Conservation (phyloP, 345 rosid genomes). For the Cochlearia excelsa region DNA sequence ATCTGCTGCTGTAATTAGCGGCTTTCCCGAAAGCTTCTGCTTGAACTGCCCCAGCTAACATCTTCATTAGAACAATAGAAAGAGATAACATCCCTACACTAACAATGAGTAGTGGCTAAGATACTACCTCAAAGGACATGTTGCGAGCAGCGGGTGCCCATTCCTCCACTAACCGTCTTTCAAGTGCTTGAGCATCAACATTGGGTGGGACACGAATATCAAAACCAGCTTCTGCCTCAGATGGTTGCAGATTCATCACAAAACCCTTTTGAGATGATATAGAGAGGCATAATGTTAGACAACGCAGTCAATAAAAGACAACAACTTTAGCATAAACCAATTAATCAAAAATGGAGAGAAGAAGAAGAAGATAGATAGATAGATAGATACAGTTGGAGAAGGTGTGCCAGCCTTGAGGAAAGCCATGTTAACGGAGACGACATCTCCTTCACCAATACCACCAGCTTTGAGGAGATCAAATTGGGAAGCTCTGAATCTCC, state of each 20-base stretch:
- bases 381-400: constrained; percentile 63
- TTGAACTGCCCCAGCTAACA: constrained; percentile 68
- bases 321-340: background rate
- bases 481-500: constrained; percentile 88
- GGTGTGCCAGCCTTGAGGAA: constrained; percentile 94
- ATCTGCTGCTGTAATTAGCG: constrained; percentile 57
- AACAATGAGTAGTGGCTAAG: background rate
- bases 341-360: background rate
- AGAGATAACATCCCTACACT: no score
- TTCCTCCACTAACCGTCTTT: constrained; percentile 83
- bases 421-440: constrained; percentile 73
- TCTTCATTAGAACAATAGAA: background rate
- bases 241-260: constrained; percentile 95
- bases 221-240: constrained; percentile 97
- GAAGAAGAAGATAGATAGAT: no score
- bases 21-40: constrained; percentile 63
- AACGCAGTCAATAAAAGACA: constrained; percentile 13
- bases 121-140: constrained; percentile 79
- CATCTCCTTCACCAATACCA: constrained; percentile 78
- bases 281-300: constrained; percentile 9
- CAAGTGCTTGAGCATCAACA: constrained; percentile 63
- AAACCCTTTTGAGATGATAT: constrained; percentile 61
- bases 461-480: constrained; percentile 88
- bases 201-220: constrained; percentile 84
- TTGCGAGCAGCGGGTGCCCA: constrained; percentile 93